phyloP scores from a whole-genome alignment of 208 protist genomes.

The Leishmania martiniquensis region DNA sequence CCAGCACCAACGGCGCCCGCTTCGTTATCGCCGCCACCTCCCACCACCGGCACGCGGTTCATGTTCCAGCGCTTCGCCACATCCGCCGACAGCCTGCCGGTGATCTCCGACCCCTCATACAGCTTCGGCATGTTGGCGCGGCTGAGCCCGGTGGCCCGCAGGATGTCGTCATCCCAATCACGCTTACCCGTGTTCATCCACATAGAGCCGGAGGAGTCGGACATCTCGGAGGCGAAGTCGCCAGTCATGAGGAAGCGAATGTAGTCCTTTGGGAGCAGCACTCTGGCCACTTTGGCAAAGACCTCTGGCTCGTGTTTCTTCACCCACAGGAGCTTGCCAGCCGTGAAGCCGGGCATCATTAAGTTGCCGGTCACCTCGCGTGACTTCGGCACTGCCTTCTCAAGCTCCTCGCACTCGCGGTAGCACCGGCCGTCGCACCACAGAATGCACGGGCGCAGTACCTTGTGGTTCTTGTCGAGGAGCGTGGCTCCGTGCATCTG shows the following conservation, averaged over 20 bases:
- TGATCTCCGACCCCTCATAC: conserved; percentile 69
- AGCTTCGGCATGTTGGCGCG: conserved; percentile 74
- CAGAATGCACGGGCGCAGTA: conserved; percentile 78
- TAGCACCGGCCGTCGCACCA: conserved; percentile 82
- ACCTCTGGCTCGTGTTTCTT: conserved; percentile 69
- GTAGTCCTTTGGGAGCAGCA: conserved; percentile 85
- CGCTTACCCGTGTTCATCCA: conserved; percentile 75
- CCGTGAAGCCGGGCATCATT: conserved; percentile 87
- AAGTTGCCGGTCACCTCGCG: conserved; percentile 73
- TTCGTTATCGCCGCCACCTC: conserved; percentile 79
- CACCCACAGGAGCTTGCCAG: conserved; percentile 82
- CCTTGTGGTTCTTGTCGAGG: conserved; percentile 55
- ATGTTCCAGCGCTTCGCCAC: conserved; percentile 64
- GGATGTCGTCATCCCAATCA: conserved; percentile 68
- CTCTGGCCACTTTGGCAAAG: conserved; percentile 57
- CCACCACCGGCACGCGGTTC: conserved; percentile 57
- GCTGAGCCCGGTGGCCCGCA: conserved; percentile 65
- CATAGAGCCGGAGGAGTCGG: conserved; percentile 73
- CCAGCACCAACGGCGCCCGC: conserved; percentile 70
- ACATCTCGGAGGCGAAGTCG: conserved; percentile 72
- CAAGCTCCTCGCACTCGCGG: conserved; percentile 69
- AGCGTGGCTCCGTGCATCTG: conserved; percentile 81
- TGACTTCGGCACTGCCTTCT: conserved; percentile 54
- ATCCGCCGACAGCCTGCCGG: conserved; percentile 41
- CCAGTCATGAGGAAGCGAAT: conserved; percentile 71